Evolutionary conservation across 768 basidiomycete genomes (phyloP), one percentile per base, ranked within the genome.

Genomic region (Rhizopogon vulgaris): DNA sequence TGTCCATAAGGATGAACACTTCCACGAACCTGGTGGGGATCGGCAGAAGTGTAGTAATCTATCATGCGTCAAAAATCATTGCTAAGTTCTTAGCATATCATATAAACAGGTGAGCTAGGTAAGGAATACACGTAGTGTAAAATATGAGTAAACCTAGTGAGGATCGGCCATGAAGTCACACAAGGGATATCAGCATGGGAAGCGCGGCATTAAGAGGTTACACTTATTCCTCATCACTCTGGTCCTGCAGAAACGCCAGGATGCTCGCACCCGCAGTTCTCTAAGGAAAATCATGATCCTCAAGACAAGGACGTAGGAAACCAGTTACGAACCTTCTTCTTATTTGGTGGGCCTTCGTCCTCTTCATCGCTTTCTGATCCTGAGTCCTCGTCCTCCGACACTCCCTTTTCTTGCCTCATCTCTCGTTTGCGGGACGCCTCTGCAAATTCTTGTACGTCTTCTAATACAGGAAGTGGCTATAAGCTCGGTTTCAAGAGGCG

Each of bases 401-500:
- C 43, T 15, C 41, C 39, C 52, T 51, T 48, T 48, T 53, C 55
- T 46, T 46, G 41, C 46, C 45, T 39, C 56, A 61, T 58, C 53
- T 64, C 58, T 55, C 50, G 56, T 53, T 69, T 66, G 41, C 70
- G 73, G 14, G 62, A 62, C 14, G 78, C 72, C 57, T 77, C 71
- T 53, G 82, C 85, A 53, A 90, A 92, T 46, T 78, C 74, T 55
- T 82, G 71, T 17, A 92, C 88, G 56, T 91, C 90, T 76, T 83
- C 90, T 90, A 64, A 43, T 12, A 47, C 30, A 36, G 14, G 42
- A 48, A 5, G 12, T 34, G 8, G 38, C 28, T 22, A 12, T 38
- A 22, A 34, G 24, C 11, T 30, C 6, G 47, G 27, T 49, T 36
- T 5, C 6, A 49, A n/a, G 25, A 39, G 5, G 37, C 17, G 3